These are phyloP conservation scores for Penicillium sp. DNA, from an alignment of 2,329 filamentous ascomycete species.

Conservation along the genomic window DNA sequence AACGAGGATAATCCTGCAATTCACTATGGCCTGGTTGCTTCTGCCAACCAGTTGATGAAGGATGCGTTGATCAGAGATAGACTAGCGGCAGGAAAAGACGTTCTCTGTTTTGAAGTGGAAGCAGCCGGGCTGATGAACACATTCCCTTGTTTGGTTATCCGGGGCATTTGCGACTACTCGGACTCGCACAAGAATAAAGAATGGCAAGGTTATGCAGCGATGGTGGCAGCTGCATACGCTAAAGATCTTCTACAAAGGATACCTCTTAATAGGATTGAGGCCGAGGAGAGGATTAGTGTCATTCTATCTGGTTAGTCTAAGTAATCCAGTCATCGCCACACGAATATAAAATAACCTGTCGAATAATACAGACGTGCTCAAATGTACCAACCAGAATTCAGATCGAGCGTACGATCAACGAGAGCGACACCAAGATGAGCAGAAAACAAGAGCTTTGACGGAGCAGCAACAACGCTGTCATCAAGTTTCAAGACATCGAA, in stretches of 20 bases:
- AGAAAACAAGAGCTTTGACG: too few species aligned
- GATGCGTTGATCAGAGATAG: slow-evolving; percentile 17
- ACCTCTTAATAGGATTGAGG: not conserved
- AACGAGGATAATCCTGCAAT: slow-evolving; percentile 4
- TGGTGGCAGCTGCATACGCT: slow-evolving; percentile 13
- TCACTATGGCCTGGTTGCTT: slow-evolving; percentile 25
- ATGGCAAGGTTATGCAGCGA: not conserved
- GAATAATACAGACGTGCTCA: too few species aligned
- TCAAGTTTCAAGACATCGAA: too few species aligned
- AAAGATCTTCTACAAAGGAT: slow-evolving; percentile 1
- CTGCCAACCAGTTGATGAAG: slow-evolving; percentile 20
- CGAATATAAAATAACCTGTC: too few species aligned
- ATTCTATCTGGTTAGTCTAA: not conserved
- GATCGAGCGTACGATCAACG: too few species aligned
- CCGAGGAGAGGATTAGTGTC: not conserved
- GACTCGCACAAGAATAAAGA: slow-evolving; percentile 13
- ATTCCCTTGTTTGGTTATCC: slow-evolving; percentile 24
- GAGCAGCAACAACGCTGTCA: too few species aligned
- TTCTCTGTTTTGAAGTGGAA: slow-evolving; percentile 25
- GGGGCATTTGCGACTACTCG: slow-evolving; percentile 28
- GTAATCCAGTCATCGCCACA: too few species aligned
- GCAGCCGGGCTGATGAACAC: slow-evolving; percentile 3
- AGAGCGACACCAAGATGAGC: too few species aligned
- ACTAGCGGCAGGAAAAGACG: slow-evolving; percentile 7
- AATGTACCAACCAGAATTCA: too few species aligned